Evolutionary conservation across 2,329 filamentous ascomycete genomes (phyloP), one percentile per base, ranked within the genome.

Genomic region (Scedosporium aurantiacum): DNA sequence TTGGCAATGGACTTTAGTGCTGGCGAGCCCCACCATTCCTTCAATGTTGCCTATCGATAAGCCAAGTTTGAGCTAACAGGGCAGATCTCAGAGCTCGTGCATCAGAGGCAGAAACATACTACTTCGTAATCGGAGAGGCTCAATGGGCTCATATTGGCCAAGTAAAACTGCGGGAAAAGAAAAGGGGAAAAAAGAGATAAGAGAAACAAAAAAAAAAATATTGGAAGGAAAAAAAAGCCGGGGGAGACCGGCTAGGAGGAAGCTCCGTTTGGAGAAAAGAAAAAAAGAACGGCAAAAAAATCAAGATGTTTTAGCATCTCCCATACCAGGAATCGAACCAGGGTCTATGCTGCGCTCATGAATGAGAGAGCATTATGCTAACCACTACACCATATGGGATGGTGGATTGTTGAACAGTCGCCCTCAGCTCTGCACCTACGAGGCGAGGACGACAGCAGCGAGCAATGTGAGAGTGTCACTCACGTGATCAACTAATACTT

Each of bases 261-360:
- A 37, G 8, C 10, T 37, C 10, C 10, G 10, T 8, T 37, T 12
- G 32, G 10, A 37, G 10, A 37, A 23, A 14, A 55, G 5, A 16
- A 28, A 55, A 21, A 55, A 28, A 21, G 4, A 57, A 21, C 7
- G 16, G 5, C 16, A 21, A 57, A 59, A 59, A 47, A 59, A 47
- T 10, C 4, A 47, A 59, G n/a, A 47, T 25, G 12, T 16, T 16
- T 27, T n/a, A 47, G 32, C 32, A 12, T 10, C 45, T 60, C 58
- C 58, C 43, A 52, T 60, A 52, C 58, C 58, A 32, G 58, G 58
- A 60, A 60, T 60, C 43, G 58, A 60, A 60, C 58, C 58, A 32
- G 58, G 43, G 43, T 60, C 58, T 60, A 45, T 45, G 58, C 58
- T 47, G 45, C 21, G 23, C 57, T 18, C 41, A 23, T 37, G 12